These are phyloP conservation scores for Exophiala dermatitidis DNA, from an alignment of 2,329 filamentous ascomycete genomes.

Conservation along the genomic window DNA sequence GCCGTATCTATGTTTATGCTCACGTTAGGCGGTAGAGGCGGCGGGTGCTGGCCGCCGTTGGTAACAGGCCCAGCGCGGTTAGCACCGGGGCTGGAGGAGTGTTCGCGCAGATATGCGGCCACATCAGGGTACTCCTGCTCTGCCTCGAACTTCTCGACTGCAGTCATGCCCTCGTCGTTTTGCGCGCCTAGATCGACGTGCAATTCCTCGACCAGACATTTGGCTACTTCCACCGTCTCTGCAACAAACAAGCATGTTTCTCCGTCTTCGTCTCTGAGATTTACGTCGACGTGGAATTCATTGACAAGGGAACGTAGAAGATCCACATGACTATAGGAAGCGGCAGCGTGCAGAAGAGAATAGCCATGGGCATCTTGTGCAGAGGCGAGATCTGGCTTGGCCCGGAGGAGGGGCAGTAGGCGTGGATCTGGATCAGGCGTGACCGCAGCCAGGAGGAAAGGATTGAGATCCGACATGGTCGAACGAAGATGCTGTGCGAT, in stretches of 20 bases:
- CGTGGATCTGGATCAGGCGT: slow-evolving; percentile 51
- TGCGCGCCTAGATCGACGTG: slow-evolving; percentile 58
- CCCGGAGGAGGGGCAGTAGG: slow-evolving; percentile 66
- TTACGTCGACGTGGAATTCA: slow-evolving; percentile 69
- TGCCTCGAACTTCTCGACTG: slow-evolving; percentile 67
- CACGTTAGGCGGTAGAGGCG: slow-evolving; percentile 66
- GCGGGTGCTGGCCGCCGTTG: slow-evolving; percentile 43
- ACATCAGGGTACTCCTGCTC: slow-evolving; percentile 74
- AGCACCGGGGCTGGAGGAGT: slow-evolving; percentile 29
- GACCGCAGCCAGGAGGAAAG: slow-evolving; percentile 73
- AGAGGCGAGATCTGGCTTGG: slow-evolving; percentile 67
- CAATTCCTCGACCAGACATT: slow-evolving; percentile 74
- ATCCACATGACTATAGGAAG: slow-evolving; percentile 81
- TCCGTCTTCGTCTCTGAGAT: slow-evolving; percentile 80
- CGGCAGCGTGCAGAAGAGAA: slow-evolving; percentile 84
- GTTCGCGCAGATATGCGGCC: slow-evolving; percentile 58
- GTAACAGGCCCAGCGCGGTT: slow-evolving; percentile 17
- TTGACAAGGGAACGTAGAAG: slow-evolving; percentile 68
- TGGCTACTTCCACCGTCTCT: slow-evolving; percentile 72
- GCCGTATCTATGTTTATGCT: slow-evolving; percentile 66
- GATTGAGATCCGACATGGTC: slow-evolving; percentile 42
- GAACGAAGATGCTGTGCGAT: background rate
- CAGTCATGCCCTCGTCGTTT: slow-evolving; percentile 71
- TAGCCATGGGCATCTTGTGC: slow-evolving; percentile 87
- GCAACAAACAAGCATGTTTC: slow-evolving; percentile 94